Evolutionary conservation across 2,329 filamentous ascomycete species (phyloP), one percentile per base, ranked within the genome.

Genomic region (Pleomassaria siparia): DNA sequence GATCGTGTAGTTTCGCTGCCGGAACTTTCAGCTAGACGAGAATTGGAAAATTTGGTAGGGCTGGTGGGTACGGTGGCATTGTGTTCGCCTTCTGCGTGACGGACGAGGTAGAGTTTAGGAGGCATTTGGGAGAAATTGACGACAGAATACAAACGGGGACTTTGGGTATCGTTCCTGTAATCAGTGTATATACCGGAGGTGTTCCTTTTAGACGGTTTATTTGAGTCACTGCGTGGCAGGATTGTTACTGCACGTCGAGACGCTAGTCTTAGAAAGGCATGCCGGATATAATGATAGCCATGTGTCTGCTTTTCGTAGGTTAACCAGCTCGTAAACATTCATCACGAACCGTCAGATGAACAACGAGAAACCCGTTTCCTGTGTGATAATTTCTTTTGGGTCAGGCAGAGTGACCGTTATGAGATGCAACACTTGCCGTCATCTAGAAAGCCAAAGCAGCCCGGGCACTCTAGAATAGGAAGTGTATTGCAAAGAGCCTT

Each of bases 51-150:
- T 15, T 13, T 4, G 15, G 13, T 20, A 20, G 25, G 11, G 18
- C 28, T 36, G 6, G 6, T 36, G 16, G 25, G 13, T 35, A 47
- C 48, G 13, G 35, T 42, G n/a, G 28, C 48, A 20, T 50, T 50
- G 28, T 50, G 48, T 12, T 43, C n/a, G 40, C 48, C 48, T 39
- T 50, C 25, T 15, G 48, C 48, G 26, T 50, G 48, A 10, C 48
- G 48, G 20, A 50, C 48, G 4, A 50, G 48, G 25, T 46, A 46
- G 2, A 50, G 32, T 13, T 39, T 51, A 44, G 43, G 48, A 33
- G 48, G 32, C 47, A 50, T 44, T 4, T 6, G 24, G 41, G 18
- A 16, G 13, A 29, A 4, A 10, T n/a, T n/a, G n/a, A n/a, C n/a
- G n/a, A n/a, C n/a, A n/a, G n/a, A n/a, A n/a, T n/a, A n/a, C n/a